A percentile compares a stretch with the other conserved stretches of the same genome.
phyloP scores from a whole-genome alignment of 1,139 yeast species.

The Sugiyamaella novakii region DNA sequence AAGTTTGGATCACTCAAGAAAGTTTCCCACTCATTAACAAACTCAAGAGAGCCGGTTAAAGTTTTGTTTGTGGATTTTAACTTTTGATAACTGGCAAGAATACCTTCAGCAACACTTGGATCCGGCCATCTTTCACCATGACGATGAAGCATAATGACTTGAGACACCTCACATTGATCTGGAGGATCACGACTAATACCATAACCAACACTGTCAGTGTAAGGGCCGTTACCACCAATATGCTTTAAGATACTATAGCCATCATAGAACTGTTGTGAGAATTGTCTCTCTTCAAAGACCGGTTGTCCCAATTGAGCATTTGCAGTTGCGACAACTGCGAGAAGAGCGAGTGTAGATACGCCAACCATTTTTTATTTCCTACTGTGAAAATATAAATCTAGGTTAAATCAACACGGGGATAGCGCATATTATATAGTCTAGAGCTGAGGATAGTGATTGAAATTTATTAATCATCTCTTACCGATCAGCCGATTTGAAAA shows the following conservation, averaged over 20 bases:
- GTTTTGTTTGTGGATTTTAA: conserved; percentile 29
- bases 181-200: conserved; percentile 53
- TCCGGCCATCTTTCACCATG: conserved; percentile 75
- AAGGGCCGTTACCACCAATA: conserved; percentile 52
- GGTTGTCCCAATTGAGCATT: conserved; percentile 16
- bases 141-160: conserved; percentile 62
- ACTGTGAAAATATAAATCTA: too few relatives aligned
- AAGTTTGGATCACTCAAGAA: conserved; percentile 37
- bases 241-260: conserved; percentile 40
- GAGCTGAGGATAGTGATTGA: background rate
- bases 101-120: conserved; percentile 26
- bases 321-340: conserved; percentile 5
- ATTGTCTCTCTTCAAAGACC: conserved; percentile 45
- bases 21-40: conserved; percentile 45
- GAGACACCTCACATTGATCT: conserved; percentile 56
- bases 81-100: conserved; percentile 27
- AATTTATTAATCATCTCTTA: too few relatives aligned
- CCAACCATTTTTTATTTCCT: conserved; percentile 13
- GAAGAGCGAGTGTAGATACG: conserved; percentile 5
- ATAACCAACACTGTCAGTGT: conserved; percentile 45
- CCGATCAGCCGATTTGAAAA: too few relatives aligned
- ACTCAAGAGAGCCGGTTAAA: conserved; percentile 33
- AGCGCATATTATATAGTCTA: too few relatives aligned
- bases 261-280: conserved; percentile 39
- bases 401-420: too few relatives aligned